Evolutionary conservation across 2,329 filamentous ascomycete species (phyloP).

Genomic region (Emericellopsis atlantica): DNA sequence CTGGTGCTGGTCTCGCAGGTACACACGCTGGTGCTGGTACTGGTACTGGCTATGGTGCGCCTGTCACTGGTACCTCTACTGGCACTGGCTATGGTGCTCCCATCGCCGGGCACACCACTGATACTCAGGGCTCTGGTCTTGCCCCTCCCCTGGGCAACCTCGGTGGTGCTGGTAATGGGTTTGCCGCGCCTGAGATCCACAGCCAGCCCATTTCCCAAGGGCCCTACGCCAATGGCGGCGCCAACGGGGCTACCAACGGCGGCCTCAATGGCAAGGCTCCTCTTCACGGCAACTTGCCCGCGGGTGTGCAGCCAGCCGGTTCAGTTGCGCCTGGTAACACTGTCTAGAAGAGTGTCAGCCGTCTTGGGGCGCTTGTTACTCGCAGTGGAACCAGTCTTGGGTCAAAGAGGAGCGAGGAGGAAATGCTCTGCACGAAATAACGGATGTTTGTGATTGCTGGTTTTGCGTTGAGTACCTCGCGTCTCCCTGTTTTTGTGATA

Average conservation of each 20-base stretch:
- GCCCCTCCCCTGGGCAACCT: background rate
- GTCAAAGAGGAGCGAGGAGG: too few species aligned
- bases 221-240: background rate
- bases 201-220: background rate
- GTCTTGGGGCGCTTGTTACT: too few species aligned
- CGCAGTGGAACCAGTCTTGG: too few species aligned
- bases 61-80: background rate
- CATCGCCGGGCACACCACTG: background rate
- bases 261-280: background rate
- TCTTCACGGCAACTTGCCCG: background rate
- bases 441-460: background rate
- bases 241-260: slow-evolving; percentile 5
- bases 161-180: background rate
- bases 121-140: too few species aligned
- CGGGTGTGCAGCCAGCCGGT: background rate
- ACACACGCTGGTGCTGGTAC: too few species aligned
- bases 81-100: background rate
- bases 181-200: background rate
- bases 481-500: background rate
- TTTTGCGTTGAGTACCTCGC: background rate
- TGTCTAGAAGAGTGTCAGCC: too few species aligned
- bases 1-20: slow-evolving; percentile 1
- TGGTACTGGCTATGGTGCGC: slow-evolving; percentile 2
- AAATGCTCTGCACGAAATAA: slow-evolving; percentile 1
- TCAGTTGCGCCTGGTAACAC: too few species aligned